Evolutionary conservation across 306 rosid species (phyloP), one percentile per base, ranked within the genome.

Genomic region (Herpetospermum pedunculosum): DNA sequence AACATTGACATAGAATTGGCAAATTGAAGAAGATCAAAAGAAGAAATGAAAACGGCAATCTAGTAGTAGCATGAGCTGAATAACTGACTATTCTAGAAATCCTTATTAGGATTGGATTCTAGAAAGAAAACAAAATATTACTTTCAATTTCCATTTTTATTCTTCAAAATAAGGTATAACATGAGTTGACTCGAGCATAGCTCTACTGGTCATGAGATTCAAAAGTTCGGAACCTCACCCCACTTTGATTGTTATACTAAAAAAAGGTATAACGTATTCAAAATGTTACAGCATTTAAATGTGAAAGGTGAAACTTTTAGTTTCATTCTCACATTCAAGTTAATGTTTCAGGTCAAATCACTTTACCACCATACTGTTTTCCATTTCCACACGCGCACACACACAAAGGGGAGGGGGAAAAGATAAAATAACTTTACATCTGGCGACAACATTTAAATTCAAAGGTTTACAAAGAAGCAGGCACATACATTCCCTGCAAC

Each of bases 401-500:
- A 5, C 19, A 38, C 8, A 34, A 62, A 62, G 46, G 15, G 70
- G 28, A 34, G 30, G 48, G 63, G 10, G 44, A 19, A 63, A 63
- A 37, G 30, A 34, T 32, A 69, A 26, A 40, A 21, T 1, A 65
- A 11, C 6, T 41, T 12, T 25, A 68, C 70, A 65, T 11, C 28
- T 40, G 72, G 19, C 0, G 6, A 43, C 21, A 28, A 69, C 53
- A 43, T 69, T 44, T 43, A 69, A 69, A 26, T 44, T 69, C 73
- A 14, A 44, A 13, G 54, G 25, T 26, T 26, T 14, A 69, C 38
- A 69, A 44, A 68, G 73, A 68, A 43, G 26, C 25, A 69, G 73
- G 8, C 34, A 82, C 97, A 79, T 84, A 95, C 99, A 95, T 79
- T 84, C 78, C 83, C 81, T 85, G 83, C 88, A 91, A 79, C 62